These are phyloP conservation scores for Xylariaceae sp. DNA, from an alignment of 2,329 filamentous ascomycete species.

Conservation along the genomic window DNA sequence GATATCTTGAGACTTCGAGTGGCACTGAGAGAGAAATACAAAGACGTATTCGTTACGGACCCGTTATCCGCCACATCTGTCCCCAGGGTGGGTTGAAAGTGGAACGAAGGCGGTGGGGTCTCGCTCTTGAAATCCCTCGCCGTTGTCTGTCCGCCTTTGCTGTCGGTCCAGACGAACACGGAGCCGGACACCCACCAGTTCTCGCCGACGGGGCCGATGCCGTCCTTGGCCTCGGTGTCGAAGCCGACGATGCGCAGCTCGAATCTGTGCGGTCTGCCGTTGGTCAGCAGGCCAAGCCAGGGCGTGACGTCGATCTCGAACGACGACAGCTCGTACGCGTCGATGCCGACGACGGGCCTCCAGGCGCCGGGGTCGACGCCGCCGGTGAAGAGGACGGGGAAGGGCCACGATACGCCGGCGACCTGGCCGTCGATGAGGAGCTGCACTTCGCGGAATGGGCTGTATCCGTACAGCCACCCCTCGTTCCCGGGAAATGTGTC, in stretches of 20 bases:
- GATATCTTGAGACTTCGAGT: slow-evolving; percentile 24
- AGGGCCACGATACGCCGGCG: slow-evolving; percentile 63
- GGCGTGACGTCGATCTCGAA: slow-evolving; percentile 65
- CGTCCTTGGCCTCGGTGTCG: slow-evolving; percentile 39
- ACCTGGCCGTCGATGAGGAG: slow-evolving; percentile 57
- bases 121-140: slow-evolving; percentile 17
- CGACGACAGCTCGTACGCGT: slow-evolving; percentile 61
- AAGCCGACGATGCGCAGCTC: slow-evolving; percentile 22
- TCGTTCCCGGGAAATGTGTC: slow-evolving; percentile 47
- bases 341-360: slow-evolving; percentile 64
- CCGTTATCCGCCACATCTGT: slow-evolving; percentile 19
- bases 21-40: slow-evolving; percentile 26
- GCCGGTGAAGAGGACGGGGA: slow-evolving; percentile 64
- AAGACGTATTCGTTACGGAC: slow-evolving; percentile 25
- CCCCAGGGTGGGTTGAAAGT: slow-evolving; percentile 22
- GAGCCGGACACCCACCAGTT: slow-evolving; percentile 64
- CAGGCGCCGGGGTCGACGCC: slow-evolving; percentile 62
- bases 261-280: slow-evolving; percentile 44
- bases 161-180: slow-evolving; percentile 56
- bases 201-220: slow-evolving; percentile 42
- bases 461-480: slow-evolving; percentile 52
- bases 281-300: slow-evolving; percentile 53
- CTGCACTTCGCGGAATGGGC: slow-evolving; percentile 63
- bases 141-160: slow-evolving; percentile 30
- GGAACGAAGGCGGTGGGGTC: slow-evolving; percentile 19